phyloP scores from a whole-genome alignment of 352 stramenopile genomes.

The Globisporangium orthogonon region DNA sequence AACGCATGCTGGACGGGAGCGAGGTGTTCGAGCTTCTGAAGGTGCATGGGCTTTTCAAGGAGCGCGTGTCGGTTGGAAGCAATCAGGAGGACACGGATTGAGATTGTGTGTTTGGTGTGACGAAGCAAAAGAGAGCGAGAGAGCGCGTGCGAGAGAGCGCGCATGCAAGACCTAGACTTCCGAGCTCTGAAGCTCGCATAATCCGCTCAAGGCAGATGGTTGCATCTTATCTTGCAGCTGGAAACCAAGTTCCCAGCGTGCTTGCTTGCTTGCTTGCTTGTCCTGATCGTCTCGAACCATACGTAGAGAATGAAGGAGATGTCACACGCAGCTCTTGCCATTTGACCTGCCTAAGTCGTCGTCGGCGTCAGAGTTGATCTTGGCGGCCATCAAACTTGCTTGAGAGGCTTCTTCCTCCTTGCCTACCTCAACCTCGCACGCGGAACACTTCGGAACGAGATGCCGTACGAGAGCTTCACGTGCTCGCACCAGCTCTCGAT shows the following conservation, averaged over 20 bases:
- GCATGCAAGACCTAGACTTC: no score
- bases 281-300: no score
- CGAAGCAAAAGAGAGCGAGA: no score
- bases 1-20: constrained; percentile 45
- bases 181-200: neutral
- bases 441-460: constrained; percentile 6
- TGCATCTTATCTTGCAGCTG: constrained; percentile 1
- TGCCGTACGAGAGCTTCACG: constrained; percentile 78
- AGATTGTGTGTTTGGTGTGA: neutral
- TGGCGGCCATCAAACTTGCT: no score
- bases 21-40: constrained; percentile 50
- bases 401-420: no score
- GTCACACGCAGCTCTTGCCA: neutral
- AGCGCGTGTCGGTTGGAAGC: constrained; percentile 2
- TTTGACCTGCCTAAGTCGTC: no score
- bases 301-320: neutral
- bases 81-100: constrained; percentile 24
- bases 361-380: neutral
- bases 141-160: no score
- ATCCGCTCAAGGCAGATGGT: neutral
- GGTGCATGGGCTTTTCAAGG: constrained; percentile 23
- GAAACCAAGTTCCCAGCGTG: neutral
- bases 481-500: constrained; percentile 52
- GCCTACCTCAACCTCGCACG: no score
- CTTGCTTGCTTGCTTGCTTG: no score